phyloP scores from a whole-genome alignment of 202 grass and related monocot species.

The Schoenoplectus tabernaemontani region DNA sequence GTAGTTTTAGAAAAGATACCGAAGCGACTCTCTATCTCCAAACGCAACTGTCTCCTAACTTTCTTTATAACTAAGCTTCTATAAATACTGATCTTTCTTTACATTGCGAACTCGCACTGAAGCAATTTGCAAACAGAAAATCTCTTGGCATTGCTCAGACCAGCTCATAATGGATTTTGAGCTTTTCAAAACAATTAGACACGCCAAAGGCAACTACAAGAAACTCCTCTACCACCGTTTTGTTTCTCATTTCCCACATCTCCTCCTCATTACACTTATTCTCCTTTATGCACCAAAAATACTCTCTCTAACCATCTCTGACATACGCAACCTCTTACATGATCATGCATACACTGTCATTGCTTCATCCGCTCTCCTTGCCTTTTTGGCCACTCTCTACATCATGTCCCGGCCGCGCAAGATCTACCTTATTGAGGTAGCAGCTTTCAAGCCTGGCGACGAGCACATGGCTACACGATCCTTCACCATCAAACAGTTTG shows the following conservation, averaged over 20 bases:
- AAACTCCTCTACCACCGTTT: constrained; percentile 18
- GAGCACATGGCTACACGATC: constrained; percentile 46
- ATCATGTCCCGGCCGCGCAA: constrained; percentile 28
- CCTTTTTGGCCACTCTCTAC: constrained; percentile 29
- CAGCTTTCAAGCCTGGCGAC: constrained; percentile 28
- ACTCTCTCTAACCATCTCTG: neutral
- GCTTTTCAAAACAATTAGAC: constrained; percentile 40
- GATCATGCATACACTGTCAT: constrained; percentile 1
- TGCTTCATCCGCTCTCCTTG: neutral
- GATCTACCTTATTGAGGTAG: constrained; percentile 60
- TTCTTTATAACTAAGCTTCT: constrained; percentile 21
- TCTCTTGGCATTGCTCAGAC: no score
- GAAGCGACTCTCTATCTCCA: constrained; percentile 4
- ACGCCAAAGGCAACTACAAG: constrained; percentile 42
- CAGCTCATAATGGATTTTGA: constrained; percentile 34
- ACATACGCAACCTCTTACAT: neutral
- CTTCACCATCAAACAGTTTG: constrained; percentile 52
- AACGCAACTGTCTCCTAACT: constrained; percentile 8
- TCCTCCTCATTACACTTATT: constrained; percentile 25
- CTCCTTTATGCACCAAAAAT: constrained; percentile 6
- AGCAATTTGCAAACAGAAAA: no score
- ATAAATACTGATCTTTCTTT: constrained; percentile 28
- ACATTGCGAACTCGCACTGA: neutral
- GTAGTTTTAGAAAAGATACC: constrained; percentile 3
- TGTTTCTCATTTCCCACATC: constrained; percentile 28